These are phyloP conservation scores for Neurospora sp. DNA, from an alignment of 495 filamentous ascomycete genomes.

Conservation along the genomic window DNA sequence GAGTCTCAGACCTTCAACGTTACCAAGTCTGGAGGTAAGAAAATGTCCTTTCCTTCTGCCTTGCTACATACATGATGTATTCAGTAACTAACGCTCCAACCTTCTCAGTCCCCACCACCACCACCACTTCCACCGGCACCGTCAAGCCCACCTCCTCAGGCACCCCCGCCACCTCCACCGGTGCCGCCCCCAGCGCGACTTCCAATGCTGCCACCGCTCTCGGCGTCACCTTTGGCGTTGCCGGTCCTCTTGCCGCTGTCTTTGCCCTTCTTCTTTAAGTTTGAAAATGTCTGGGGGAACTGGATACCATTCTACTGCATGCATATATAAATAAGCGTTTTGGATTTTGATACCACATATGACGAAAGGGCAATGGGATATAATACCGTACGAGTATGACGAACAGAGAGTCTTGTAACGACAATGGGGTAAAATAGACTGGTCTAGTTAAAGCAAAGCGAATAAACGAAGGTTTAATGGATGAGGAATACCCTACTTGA, in stretches of 20 bases:
- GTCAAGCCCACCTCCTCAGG: not conserved
- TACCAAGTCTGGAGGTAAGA: slow-evolving; percentile 14
- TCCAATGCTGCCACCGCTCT: slow-evolving; percentile 2
- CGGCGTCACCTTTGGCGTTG: slow-evolving; percentile 8
- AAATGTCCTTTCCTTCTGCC: not conserved
- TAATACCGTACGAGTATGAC: not conserved
- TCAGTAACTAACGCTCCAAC: not conserved
- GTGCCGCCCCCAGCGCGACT: not conserved
- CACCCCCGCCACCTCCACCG: not conserved
- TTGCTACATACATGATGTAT: not conserved
- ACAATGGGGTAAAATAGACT: not conserved
- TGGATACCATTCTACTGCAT: not conserved
- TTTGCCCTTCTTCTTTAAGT: slow-evolving; percentile 7
- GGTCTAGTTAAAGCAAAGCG: not conserved
- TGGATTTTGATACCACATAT: not conserved
- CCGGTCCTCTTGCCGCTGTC: slow-evolving; percentile 7
- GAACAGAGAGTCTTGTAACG: not conserved
- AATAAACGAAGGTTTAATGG: not conserved
- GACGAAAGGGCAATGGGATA: not conserved
- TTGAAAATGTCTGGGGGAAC: not conserved
- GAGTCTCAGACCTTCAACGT: slow-evolving; percentile 14
- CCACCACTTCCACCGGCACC: slow-evolving; percentile 1
- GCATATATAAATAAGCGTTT: not conserved
- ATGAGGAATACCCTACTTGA: not conserved
- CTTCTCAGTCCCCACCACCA: slow-evolving; percentile 4